Evolutionary conservation across 257 asterid species (phyloP), one percentile per base, ranked within the genome.

Genomic region (Mitragyna speciosa): DNA sequence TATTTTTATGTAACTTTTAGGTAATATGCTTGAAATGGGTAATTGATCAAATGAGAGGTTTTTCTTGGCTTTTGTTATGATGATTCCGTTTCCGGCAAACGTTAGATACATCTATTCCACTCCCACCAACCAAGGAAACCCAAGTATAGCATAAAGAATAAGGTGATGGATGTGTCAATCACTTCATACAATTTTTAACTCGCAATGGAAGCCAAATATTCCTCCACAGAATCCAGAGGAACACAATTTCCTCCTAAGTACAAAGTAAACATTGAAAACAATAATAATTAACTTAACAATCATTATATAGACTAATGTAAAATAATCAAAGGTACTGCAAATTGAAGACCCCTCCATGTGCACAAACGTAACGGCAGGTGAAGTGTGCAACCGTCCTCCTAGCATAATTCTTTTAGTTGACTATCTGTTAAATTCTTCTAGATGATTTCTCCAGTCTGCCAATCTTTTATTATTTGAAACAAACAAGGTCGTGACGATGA

Each of bases 311-410:
- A 36, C 41, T 39, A 12, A 20, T 20, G 56, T 68, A 71, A 77
- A 59, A 51, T 76, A 49, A n/a, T 70, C 5, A 36, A 20, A 52
- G 7, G 41, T 51, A 22, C 12, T 19, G 52, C 31, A 48, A 24
- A 45, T 51, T 26, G 69, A 72, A 72, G 82, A 70, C 83, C 86
- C 78, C 72, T 79, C 87, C 89, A 89, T 85, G 87, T 87, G 90
- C 87, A 83, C n/a, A 77, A 78, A 80, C 80, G 77, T 76, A 16
- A 79, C 56, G 85, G 84, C 86, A 76, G 83, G 77, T 68, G 69
- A 78, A 45, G 75, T 45, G 11, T 49, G 49, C 67, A 22, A n/a
- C 74, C 66, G 64, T 36, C 41, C 74, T 36, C 41, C 74, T 7
- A 48, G 58, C 71, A 76, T 45, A 22, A 48, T 51, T 67, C 67